Conservation (phyloP, 1,139 yeast species). For the Magnusiomyces fungicola region DNA sequence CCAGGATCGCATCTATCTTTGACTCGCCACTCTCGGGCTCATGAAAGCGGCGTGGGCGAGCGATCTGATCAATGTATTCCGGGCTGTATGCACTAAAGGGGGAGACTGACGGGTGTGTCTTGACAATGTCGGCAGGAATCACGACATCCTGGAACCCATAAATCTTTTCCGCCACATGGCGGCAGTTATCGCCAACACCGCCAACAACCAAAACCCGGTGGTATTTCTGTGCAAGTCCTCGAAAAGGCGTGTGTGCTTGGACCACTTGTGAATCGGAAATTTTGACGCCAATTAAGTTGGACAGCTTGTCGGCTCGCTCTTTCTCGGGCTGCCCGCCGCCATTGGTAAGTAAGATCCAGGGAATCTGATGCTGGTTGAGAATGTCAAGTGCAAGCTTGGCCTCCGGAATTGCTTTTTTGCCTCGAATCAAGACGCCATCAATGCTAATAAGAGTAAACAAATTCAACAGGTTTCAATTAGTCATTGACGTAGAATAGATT, state of each 20-base stretch:
- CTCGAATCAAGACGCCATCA: slow-evolving; percentile 89
- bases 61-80: slow-evolving; percentile 43
- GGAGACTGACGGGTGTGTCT: slow-evolving; percentile 51
- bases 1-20: slow-evolving; percentile 53
- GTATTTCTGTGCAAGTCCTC: slow-evolving; percentile 47
- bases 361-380: slow-evolving; percentile 52
- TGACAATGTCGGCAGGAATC: slow-evolving; percentile 66
- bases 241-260: slow-evolving; percentile 89
- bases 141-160: slow-evolving; percentile 82
- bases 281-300: slow-evolving; percentile 42
- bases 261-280: slow-evolving; percentile 59
- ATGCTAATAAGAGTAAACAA: slow-evolving; percentile 37
- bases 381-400: slow-evolving; percentile 60
- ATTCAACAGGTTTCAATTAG: no score
- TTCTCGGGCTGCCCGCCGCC: slow-evolving; percentile 84
- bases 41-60: slow-evolving; percentile 26
- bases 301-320: slow-evolving; percentile 51
- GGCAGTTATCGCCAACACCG: slow-evolving; percentile 62
- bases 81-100: slow-evolving; percentile 59
- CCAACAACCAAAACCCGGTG: slow-evolving; percentile 75
- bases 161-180: slow-evolving; percentile 55
- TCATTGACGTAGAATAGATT: no score
- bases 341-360: slow-evolving; percentile 80
- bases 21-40: slow-evolving; percentile 11
- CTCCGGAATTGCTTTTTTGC: slow-evolving; percentile 57